Evolutionary conservation across 495 filamentous ascomycete species (phyloP).

Genomic region (Hypoxylon perforatum): DNA sequence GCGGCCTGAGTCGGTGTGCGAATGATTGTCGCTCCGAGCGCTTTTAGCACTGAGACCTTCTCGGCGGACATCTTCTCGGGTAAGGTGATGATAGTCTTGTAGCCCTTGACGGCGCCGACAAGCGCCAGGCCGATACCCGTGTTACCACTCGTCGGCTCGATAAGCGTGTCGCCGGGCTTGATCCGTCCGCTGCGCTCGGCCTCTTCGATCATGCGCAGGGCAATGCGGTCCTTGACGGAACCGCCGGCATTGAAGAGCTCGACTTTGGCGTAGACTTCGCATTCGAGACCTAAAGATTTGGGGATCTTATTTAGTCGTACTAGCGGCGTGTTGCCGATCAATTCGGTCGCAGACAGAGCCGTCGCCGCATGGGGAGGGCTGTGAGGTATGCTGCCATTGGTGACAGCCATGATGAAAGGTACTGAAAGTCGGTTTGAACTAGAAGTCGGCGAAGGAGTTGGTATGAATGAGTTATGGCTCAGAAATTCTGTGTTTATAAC

Average conservation of each 20-base stretch:
- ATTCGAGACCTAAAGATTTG: conserved; percentile 86
- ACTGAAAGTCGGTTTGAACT: not conserved
- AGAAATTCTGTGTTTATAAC: not conserved
- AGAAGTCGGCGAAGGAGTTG: not conserved
- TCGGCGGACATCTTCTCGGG: conserved; percentile 99
- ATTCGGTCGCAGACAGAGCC: conserved; percentile 58
- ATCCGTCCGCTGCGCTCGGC: conserved; percentile 91
- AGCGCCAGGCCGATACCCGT: conserved; percentile 97
- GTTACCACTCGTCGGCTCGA: conserved; percentile 97
- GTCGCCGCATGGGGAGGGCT: conserved; percentile 42
- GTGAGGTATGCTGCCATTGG: conserved; percentile 35
- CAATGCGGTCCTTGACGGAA: conserved; percentile 97
- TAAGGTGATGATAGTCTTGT: conserved; percentile 97
- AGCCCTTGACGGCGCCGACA: conserved; percentile 94
- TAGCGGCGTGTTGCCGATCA: conserved; percentile 94
- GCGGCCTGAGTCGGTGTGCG: conserved; percentile 96
- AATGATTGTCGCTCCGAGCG: conserved; percentile 96
- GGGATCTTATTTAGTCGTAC: conserved; percentile 93
- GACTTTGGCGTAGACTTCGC: conserved; percentile 91
- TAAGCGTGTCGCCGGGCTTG: conserved; percentile 95
- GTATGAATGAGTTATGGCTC: not conserved
- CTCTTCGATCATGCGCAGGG: conserved; percentile 96
- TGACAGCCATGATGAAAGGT: conserved; percentile 27
- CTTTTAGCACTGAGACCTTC: conserved; percentile 93
- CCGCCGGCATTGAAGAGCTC: conserved; percentile 98